Conservation (phyloP, 768 basidiomycete species). For the Boletus subcaerulescens region DNA sequence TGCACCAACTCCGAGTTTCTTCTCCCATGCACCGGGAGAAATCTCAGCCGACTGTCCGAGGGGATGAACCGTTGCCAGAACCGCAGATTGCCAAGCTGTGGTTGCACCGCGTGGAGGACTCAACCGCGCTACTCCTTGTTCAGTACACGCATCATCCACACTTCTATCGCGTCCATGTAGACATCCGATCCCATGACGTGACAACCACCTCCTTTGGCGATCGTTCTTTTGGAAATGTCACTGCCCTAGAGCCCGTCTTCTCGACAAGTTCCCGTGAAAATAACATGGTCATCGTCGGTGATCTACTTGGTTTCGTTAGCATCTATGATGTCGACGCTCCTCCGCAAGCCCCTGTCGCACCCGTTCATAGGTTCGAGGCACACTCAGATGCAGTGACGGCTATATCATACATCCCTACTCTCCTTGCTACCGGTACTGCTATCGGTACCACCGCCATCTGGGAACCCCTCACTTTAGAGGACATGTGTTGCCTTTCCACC, state of each 20-base stretch:
- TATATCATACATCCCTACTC: constrained; percentile 56
- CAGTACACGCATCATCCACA: constrained; percentile 47
- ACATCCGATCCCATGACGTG: constrained; percentile 25
- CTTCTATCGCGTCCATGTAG: constrained; percentile 52
- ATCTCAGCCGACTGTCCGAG: background rate
- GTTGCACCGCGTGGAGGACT: constrained; percentile 9
- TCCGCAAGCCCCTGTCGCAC: constrained; percentile 23
- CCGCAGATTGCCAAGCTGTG: constrained; percentile 16
- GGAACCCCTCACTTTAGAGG: constrained; percentile 62
- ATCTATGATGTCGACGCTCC: constrained; percentile 51
- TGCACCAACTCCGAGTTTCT: constrained; percentile 35
- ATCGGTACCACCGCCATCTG: constrained; percentile 58
- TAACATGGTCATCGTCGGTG: constrained; percentile 61
- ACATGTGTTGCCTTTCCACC: constrained; percentile 51
- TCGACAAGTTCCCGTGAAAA: constrained; percentile 38
- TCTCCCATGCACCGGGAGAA: constrained; percentile 29
- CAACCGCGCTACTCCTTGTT: constrained; percentile 38
- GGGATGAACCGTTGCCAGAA: background rate
- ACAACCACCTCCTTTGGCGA: constrained; percentile 50
- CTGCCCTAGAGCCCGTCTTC: constrained; percentile 44
- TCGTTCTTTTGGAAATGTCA: constrained; percentile 48
- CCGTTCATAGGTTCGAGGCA: constrained; percentile 55
- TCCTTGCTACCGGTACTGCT: constrained; percentile 64
- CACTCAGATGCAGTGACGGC: constrained; percentile 66
- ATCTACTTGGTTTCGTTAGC: constrained; percentile 60